These are phyloP conservation scores for Ganoderma sinense DNA, from an alignment of 1,284 basidiomycete species.

Conservation along the genomic window DNA sequence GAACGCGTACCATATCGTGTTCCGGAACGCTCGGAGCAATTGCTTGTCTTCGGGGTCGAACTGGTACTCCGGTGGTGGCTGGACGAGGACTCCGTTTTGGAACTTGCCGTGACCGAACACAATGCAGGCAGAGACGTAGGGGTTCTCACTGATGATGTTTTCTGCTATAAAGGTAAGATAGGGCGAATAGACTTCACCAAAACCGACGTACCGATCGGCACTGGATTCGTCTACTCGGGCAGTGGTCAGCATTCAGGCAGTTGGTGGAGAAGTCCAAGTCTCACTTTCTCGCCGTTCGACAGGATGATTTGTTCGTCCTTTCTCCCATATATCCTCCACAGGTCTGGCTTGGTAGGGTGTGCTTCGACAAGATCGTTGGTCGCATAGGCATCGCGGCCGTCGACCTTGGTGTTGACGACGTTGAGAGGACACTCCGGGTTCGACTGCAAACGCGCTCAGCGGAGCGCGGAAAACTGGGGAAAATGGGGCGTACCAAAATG, in stretches of 20 bases:
- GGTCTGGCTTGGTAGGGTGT: conserved; percentile 4
- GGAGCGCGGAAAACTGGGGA: neutral
- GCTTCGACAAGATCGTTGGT: conserved; percentile 15
- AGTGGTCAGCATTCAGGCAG: neutral
- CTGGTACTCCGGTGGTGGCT: conserved; percentile 35
- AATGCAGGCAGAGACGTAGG: conserved; percentile 40
- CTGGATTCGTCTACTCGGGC: conserved; percentile 48
- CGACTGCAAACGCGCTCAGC: neutral
- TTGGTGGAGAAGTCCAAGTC: neutral
- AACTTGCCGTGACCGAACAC: conserved; percentile 51
- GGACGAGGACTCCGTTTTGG: conserved; percentile 40
- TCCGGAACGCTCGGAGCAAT: conserved; percentile 34
- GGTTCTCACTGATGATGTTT: conserved; percentile 41
- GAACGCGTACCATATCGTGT: conserved; percentile 40
- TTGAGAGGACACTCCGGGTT: conserved; percentile 8
- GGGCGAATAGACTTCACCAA: conserved; percentile 27
- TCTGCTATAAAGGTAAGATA: conserved; percentile 24
- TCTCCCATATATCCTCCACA: conserved; percentile 14
- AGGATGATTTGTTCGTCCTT: conserved; percentile 16
- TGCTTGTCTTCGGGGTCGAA: conserved; percentile 34
- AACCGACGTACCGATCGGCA: conserved; percentile 43
- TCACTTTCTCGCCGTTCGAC: conserved; percentile 11
- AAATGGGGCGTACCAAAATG: conserved; percentile 2
- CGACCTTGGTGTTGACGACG: conserved; percentile 10
- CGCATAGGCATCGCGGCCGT: conserved; percentile 12